phyloP scores from a whole-genome alignment of 179 eudicot species.

The Amaranthus tricolor region DNA sequence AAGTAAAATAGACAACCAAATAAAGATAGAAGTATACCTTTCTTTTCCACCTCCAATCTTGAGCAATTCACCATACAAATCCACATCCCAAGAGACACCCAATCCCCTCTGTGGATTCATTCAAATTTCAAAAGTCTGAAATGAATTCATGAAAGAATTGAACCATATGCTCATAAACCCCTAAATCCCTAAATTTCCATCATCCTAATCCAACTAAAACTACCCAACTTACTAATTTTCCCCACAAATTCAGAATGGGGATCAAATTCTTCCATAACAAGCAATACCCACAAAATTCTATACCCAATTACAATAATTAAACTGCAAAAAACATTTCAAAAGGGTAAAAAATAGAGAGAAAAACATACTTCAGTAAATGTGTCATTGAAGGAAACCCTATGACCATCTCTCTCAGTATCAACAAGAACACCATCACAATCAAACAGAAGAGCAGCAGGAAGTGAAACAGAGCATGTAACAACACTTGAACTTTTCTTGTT shows the following conservation, averaged over 20 bases:
- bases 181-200: background rate
- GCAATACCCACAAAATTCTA: slow-evolving; percentile 5
- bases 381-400: slow-evolving; percentile 90
- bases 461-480: slow-evolving; percentile 42
- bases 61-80: slow-evolving; percentile 96
- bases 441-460: slow-evolving; percentile 75
- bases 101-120: slow-evolving; percentile 61
- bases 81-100: slow-evolving; percentile 96
- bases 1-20: too few relatives aligned
- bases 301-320: background rate
- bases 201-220: background rate
- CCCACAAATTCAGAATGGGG: background rate
- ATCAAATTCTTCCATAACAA: background rate
- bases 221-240: background rate
- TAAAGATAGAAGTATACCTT: slow-evolving; percentile 41
- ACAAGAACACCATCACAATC: slow-evolving; percentile 98
- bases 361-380: slow-evolving; percentile 76
- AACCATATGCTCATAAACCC: slow-evolving; percentile 8
- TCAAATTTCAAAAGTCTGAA: slow-evolving; percentile 28
- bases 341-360: background rate
- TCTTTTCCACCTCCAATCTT: slow-evolving; percentile 99
- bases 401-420: slow-evolving; percentile 96
- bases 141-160: slow-evolving; percentile 22
- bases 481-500: slow-evolving; percentile 14
- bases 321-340: background rate